These are phyloP conservation scores for Colletotrichum gigasporum DNA, from an alignment of 2,329 filamentous ascomycete genomes.

Conservation along the genomic window DNA sequence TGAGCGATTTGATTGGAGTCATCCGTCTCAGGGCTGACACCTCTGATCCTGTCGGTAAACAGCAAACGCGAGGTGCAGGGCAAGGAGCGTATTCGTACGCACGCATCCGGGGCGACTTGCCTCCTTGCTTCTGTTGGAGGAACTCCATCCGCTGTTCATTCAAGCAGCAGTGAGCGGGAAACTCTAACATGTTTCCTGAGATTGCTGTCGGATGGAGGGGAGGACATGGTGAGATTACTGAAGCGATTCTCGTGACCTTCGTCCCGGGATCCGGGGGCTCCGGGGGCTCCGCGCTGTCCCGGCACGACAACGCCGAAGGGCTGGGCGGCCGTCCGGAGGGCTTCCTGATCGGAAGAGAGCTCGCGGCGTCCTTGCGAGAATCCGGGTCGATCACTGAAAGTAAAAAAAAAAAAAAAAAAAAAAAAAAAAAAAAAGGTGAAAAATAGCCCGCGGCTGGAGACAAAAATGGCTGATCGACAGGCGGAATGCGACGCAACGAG, in stretches of 20 bases:
- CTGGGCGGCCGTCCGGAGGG: not conserved
- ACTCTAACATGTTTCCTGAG: conserved; percentile 1
- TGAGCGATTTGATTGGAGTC: not conserved
- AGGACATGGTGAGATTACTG: conserved; percentile 3
- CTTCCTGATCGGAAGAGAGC: not conserved
- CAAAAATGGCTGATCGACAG: conserved; percentile 11
- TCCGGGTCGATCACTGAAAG: not conserved
- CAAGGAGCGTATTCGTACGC: not conserved
- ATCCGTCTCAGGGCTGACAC: not conserved
- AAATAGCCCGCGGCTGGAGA: not conserved
- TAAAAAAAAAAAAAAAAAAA: not conserved
- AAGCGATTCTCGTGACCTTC: not conserved
- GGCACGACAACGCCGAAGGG: not conserved
- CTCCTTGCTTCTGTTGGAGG: not conserved
- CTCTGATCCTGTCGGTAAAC: not conserved
- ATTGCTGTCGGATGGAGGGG: conserved; percentile 2
- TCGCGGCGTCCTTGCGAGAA: not conserved
- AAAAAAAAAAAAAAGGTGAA: not conserved
- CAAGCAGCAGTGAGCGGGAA: not conserved
- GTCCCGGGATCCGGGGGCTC: not conserved
- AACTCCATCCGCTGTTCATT: not conserved
- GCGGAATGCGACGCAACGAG: not conserved
- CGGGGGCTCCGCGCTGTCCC: too few species aligned
- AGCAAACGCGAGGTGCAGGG: not conserved
- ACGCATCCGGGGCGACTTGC: not conserved